These are phyloP conservation scores for Candida michaelii DNA, from an alignment of 805 yeast species.

Conservation along the genomic window DNA sequence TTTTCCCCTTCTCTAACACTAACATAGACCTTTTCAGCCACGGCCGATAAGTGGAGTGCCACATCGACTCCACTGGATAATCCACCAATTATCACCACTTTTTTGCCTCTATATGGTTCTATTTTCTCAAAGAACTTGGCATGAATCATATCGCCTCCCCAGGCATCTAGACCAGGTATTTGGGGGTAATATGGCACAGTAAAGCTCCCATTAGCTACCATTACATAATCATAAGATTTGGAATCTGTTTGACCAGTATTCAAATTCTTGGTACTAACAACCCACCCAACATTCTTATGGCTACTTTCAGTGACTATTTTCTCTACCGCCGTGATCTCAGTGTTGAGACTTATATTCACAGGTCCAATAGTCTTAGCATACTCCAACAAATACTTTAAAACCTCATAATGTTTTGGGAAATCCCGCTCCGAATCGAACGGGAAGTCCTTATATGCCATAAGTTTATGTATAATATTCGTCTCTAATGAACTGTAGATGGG, in stretches of 20 bases:
- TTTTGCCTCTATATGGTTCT: constrained; percentile 29
- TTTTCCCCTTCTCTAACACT: constrained; percentile 16
- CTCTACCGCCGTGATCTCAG: constrained; percentile 16
- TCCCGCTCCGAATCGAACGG: constrained; percentile 34
- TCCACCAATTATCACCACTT: constrained; percentile 67
- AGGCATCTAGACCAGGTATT: constrained; percentile 29
- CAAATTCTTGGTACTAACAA: constrained; percentile 13
- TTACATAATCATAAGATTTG: constrained; percentile 34
- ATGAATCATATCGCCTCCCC: constrained; percentile 25
- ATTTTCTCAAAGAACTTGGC: constrained; percentile 31
- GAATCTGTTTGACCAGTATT: constrained; percentile 1
- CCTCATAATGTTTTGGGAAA: constrained; percentile 63
- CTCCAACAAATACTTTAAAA: constrained; percentile 56
- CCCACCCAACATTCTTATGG: constrained; percentile 15
- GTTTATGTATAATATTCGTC: constrained; percentile 62
- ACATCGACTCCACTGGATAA: constrained; percentile 79
- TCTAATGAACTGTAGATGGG: constrained; percentile 66
- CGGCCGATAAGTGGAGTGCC: constrained; percentile 56
- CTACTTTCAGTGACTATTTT: constrained; percentile 7
- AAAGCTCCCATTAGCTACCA: constrained; percentile 41
- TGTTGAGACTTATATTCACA: constrained; percentile 13
- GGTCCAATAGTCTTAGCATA: constrained; percentile 42
- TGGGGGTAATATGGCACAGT: constrained; percentile 37
- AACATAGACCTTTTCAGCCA: constrained; percentile 26
- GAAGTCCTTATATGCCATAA: constrained; percentile 57